Evolutionary conservation across 1,284 basidiomycete species (phyloP), one percentile per base, ranked within the genome.

Genomic region (Coriolopsis trogii): DNA sequence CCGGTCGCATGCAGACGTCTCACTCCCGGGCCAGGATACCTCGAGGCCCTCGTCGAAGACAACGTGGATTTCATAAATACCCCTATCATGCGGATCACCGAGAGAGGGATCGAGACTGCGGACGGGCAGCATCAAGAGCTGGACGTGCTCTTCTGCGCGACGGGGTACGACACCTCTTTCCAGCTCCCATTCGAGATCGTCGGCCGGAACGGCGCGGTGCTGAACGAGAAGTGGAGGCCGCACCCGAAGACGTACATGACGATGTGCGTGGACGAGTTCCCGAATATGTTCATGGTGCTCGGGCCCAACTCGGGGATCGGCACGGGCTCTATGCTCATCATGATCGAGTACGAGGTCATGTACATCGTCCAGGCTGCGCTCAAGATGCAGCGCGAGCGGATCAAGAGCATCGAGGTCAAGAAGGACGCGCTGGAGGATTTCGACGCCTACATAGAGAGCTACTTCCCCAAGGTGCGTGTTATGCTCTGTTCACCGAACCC

Each of bases 11-110:
- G 82, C 63, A 73, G 81, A 24, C 73, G 84, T 30, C 66, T 85
- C 37, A 86, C 84, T 0, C 84, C 84, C 1, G 85, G 83, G 0
- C 82, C 82, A 21, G 82, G 84, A 3, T 87, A 84, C 63, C 72
- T 87, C 25, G 82, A 85, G 60, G 79, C 85, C 0, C 65, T 87
- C 4, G 79, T 77, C 53, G 72, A 78, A 63, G 77, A 81, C 47
- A 85, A 86, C 60, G 83, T 82, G 46, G 33, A 70, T 56, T 6
- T 45, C 26, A 21, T 41, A 37, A 28, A 9, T 28, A 66, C 70
- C 8, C 63, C 68, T 3, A 85, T 87, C 61, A 76, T 74, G 48
- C 68, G 69, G 10, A 66, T 85, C 43, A 80, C 79, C 2, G 67
- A 76, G 21, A 76, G 62, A 2, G 84, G 85, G 1, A 77, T 87